Percentiles rank a stretch among this genome's conserved stretches.
Evolutionary conservation across 306 rosid species (phyloP).

Genomic region (Quercus agrifolia): DNA sequence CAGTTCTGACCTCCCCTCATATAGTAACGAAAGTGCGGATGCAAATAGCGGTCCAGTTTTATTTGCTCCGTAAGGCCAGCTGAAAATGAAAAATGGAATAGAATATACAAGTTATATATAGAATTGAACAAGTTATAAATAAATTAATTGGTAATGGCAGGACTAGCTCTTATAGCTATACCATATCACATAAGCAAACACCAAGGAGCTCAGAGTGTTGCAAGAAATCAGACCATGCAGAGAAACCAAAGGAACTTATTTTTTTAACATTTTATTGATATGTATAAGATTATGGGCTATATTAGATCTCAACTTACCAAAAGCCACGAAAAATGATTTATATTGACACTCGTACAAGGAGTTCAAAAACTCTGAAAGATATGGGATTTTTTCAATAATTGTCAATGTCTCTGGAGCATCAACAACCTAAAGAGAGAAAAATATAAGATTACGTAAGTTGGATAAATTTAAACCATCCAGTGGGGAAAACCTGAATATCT

Average conservation of each 20-base stretch:
- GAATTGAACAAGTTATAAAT: conserved; percentile 2
- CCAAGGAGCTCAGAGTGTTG: background rate
- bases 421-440: conserved; percentile 48
- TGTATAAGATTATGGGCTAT: background rate
- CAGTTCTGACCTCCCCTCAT: conserved; percentile 96
- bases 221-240: background rate
- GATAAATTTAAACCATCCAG: background rate
- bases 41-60: conserved; percentile 85
- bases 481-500: conserved; percentile 41
- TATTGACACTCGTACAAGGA: conserved; percentile 77
- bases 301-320: conserved; percentile 57
- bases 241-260: background rate
- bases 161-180: background rate
- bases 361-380: conserved; percentile 79
- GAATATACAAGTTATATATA: background rate
- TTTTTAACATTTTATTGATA: background rate
- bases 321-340: conserved; percentile 85
- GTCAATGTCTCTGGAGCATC: conserved; percentile 95
- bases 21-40: conserved; percentile 85
- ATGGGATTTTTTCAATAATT: conserved; percentile 82
- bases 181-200: background rate
- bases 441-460: background rate
- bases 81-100: conserved; percentile 21
- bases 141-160: background rate
- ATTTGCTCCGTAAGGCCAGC: conserved; percentile 89